Conservation (phyloP, 2,329 filamentous ascomycete genomes). For the Acarospora socialis region DNA sequence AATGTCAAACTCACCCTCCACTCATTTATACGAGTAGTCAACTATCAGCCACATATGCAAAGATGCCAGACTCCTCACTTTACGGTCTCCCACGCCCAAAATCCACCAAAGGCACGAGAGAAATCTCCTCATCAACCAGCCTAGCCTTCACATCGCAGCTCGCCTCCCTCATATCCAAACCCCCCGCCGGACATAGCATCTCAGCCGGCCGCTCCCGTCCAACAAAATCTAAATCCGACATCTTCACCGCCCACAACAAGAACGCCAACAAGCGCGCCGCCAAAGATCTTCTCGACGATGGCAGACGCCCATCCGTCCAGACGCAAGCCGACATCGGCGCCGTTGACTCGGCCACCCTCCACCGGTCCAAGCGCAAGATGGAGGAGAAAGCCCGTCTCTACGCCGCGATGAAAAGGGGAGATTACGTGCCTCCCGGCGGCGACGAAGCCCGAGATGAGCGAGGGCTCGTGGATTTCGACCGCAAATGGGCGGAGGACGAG, state of each 20-base stretch:
- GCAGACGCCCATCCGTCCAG: constrained; percentile 40
- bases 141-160: constrained; percentile 83
- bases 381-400: constrained; percentile 83
- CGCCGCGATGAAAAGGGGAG: constrained; percentile 78
- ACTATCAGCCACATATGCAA: too few relatives aligned
- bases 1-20: too few relatives aligned
- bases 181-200: constrained; percentile 30
- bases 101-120: constrained; percentile 45
- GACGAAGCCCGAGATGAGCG: constrained; percentile 22
- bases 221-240: constrained; percentile 48
- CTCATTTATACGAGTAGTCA: too few relatives aligned
- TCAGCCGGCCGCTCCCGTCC: constrained; percentile 28
- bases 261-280: constrained; percentile 48
- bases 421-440: constrained; percentile 43
- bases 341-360: constrained; percentile 42
- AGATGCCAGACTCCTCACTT: constrained; percentile 32
- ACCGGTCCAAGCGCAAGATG: constrained; percentile 66
- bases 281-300: constrained; percentile 40
- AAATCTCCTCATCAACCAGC: constrained; percentile 53
- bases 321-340: constrained; percentile 53
- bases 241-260: constrained; percentile 54
- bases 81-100: constrained; percentile 65
- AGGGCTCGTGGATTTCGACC: constrained; percentile 77
- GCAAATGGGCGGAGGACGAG: constrained; percentile 74
- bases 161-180: constrained; percentile 58